Evolutionary conservation across 2,329 filamentous ascomycete species (phyloP).

Genomic region (Amauroascus verrucosus): DNA sequence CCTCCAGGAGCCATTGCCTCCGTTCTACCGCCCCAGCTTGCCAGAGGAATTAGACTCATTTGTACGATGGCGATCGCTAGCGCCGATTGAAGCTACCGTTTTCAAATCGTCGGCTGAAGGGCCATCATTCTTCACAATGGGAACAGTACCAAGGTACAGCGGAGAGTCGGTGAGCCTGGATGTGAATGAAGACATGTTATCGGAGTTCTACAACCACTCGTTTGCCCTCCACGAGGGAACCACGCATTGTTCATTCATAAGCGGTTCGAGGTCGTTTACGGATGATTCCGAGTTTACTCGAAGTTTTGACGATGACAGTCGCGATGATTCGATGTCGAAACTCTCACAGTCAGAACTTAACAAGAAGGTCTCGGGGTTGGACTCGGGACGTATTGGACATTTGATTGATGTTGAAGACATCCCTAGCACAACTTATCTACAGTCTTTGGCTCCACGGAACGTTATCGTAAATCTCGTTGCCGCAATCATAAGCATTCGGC

Average conservation of each 20-base stretch:
- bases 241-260: constrained; percentile 2
- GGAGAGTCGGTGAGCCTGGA: constrained; percentile 12
- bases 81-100: neutral
- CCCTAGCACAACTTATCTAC: constrained; percentile 56
- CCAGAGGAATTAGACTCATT: neutral
- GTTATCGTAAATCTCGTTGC: constrained; percentile 74
- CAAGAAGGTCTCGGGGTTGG: constrained; percentile 15
- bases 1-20: constrained; percentile 34
- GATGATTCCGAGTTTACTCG: constrained; percentile 12
- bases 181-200: constrained; percentile 34
- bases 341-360: constrained; percentile 10
- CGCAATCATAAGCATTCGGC: constrained; percentile 61
- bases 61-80: constrained; percentile 17
- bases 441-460: constrained; percentile 63
- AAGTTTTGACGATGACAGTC: constrained; percentile 12
- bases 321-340: constrained; percentile 11
- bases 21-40: constrained; percentile 17
- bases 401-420: constrained; percentile 59
- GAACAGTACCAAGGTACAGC: constrained; percentile 16
- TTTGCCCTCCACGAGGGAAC: constrained; percentile 57
- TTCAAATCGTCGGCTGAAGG: constrained; percentile 12
- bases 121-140: constrained; percentile 15
- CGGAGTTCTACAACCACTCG: constrained; percentile 69
- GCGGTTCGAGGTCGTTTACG: constrained; percentile 10
- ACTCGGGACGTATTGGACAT: constrained; percentile 28